Conservation (phyloP, 495 filamentous ascomycete genomes). For the Ramalina intermedia region DNA sequence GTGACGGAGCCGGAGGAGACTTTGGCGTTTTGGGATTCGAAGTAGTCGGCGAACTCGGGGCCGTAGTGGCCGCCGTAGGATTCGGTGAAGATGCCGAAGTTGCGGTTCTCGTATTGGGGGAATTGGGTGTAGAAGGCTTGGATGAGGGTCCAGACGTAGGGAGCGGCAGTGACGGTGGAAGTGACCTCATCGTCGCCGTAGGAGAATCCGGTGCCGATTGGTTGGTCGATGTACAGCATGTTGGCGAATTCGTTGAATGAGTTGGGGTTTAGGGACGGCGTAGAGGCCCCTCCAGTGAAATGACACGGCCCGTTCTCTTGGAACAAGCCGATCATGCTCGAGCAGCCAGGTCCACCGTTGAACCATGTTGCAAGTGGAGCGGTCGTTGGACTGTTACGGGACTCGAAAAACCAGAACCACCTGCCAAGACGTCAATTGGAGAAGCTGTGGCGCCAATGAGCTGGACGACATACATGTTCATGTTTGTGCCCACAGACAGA, state of each 20-base stretch:
- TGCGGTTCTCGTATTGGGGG: constrained; percentile 36
- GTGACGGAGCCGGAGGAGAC: constrained; percentile 23
- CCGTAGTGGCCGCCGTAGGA: constrained; percentile 44
- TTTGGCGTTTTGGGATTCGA: constrained; percentile 35
- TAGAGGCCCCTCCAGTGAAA: constrained; percentile 32
- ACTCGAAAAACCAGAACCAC: constrained; percentile 27
- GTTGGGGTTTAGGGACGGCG: constrained; percentile 37
- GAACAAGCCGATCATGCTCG: constrained; percentile 41
- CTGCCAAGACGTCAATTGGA: background rate
- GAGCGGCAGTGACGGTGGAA: constrained; percentile 36
- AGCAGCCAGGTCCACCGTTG: constrained; percentile 42
- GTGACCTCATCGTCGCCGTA: constrained; percentile 36
- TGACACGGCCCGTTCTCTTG: constrained; percentile 42
- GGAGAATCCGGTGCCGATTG: constrained; percentile 37
- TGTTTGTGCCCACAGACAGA: constrained; percentile 33
- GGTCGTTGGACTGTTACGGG: constrained; percentile 31
- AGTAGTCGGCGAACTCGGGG: constrained; percentile 38
- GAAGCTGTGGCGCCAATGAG: background rate
- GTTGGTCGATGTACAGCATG: constrained; percentile 43
- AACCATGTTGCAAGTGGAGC: constrained; percentile 40
- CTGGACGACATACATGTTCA: constrained; percentile 31
- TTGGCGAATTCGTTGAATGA: constrained; percentile 50
- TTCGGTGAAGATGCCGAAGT: constrained; percentile 41
- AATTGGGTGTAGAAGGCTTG: constrained; percentile 42
- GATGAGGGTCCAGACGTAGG: constrained; percentile 38